Evolutionary conservation across 2,329 filamentous ascomycete species (phyloP).

Genomic region (Aspergillus costaricaensis): DNA sequence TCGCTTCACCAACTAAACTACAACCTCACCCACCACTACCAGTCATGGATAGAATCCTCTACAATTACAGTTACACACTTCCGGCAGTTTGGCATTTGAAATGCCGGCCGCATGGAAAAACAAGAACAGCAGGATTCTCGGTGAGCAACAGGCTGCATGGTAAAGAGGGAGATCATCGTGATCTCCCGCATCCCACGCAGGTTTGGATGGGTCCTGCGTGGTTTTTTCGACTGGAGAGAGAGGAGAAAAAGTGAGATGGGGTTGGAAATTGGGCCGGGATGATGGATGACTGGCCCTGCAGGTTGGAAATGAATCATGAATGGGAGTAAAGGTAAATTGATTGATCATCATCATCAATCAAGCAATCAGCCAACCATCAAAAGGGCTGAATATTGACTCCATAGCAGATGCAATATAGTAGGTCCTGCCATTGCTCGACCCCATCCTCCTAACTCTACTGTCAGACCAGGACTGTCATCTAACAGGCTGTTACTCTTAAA

Average conservation of each 20-base stretch:
- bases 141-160: background rate
- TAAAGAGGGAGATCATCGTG: slow-evolving; percentile 1
- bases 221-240: background rate
- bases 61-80: background rate
- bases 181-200: slow-evolving; percentile 5
- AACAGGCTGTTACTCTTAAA: no score
- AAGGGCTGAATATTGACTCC: no score
- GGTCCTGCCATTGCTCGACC: no score
- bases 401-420: no score
- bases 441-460: no score
- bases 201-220: background rate
- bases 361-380: no score
- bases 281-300: background rate
- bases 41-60: background rate
- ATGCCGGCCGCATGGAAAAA: background rate
- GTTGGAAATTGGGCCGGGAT: background rate
- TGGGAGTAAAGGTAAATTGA: background rate
- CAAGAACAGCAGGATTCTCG: background rate
- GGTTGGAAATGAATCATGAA: background rate
- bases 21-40: background rate
- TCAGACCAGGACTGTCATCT: no score
- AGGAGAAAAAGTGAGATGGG: background rate
- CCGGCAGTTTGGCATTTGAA: background rate
- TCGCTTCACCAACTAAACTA: background rate
- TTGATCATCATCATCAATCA: no score